Evolutionary conservation across 805 yeast species (phyloP).

Genomic region (Metschnikowia lachancei): DNA sequence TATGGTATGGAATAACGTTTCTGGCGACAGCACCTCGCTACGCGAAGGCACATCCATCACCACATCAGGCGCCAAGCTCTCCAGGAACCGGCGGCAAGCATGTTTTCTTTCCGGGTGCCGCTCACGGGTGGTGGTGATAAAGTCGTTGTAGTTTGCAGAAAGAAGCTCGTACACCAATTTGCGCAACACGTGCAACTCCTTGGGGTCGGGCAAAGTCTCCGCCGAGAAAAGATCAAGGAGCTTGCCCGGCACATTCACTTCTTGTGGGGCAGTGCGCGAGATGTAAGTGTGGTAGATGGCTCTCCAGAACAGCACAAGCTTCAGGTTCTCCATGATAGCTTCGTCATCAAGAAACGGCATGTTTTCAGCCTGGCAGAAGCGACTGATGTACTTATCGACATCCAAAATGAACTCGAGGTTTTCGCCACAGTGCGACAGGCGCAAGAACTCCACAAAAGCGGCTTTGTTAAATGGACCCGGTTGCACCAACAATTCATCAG

Average conservation of each 20-base stretch:
- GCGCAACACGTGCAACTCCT: constrained; percentile 18
- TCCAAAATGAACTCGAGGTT: constrained; percentile 35
- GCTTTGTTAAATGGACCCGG: constrained; percentile 20
- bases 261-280: constrained; percentile 29
- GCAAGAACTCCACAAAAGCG: constrained; percentile 28
- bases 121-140: constrained; percentile 23
- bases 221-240: constrained; percentile 22
- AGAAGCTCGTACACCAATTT: constrained; percentile 30
- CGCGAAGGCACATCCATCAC: not conserved
- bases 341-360: constrained; percentile 12
- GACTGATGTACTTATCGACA: constrained; percentile 19
- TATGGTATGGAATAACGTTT: constrained; percentile 1
- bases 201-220: constrained; percentile 21
- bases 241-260: constrained; percentile 33
- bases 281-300: constrained; percentile 27
- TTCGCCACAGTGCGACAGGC: constrained; percentile 35
- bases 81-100: constrained; percentile 22
- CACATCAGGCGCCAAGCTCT: constrained; percentile 23
- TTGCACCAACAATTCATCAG: constrained; percentile 5
- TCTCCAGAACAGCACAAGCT: constrained; percentile 25
- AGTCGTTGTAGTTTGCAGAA: constrained; percentile 34
- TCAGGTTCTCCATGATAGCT: constrained; percentile 9
- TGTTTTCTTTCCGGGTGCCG: constrained; percentile 3
- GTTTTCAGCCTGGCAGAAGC: constrained; percentile 9
- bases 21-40: constrained; percentile 6